A percentile compares a stretch with the other conserved stretches of the same genome.
phyloP scores from a whole-genome alignment of 2,329 filamentous ascomycete genomes.

The Knufia fluminis region DNA sequence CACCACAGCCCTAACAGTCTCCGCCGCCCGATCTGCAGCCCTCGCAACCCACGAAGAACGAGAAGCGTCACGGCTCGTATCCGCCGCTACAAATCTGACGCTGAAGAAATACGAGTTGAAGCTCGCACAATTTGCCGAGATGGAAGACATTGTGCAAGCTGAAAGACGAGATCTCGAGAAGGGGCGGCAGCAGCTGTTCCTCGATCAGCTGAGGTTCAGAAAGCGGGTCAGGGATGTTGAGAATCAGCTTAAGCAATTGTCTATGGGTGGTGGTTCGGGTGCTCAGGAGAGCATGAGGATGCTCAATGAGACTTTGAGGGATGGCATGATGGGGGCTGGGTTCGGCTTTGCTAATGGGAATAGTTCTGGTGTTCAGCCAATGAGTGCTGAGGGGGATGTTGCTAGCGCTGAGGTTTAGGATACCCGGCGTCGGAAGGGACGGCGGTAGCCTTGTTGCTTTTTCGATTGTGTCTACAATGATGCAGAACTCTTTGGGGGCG shows the following conservation, averaged over 20 bases:
- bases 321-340: slow-evolving; percentile 1
- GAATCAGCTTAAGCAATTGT: slow-evolving; percentile 49
- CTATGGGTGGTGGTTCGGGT: slow-evolving; percentile 27
- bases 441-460: too few relatives aligned
- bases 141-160: slow-evolving; percentile 83
- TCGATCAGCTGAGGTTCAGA: slow-evolving; percentile 85
- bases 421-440: background rate
- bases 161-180: slow-evolving; percentile 89
- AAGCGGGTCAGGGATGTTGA: slow-evolving; percentile 76
- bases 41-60: slow-evolving; percentile 94
- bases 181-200: slow-evolving; percentile 82
- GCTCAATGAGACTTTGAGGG: slow-evolving; percentile 17
- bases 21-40: slow-evolving; percentile 75
- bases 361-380: background rate
- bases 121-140: slow-evolving; percentile 89
- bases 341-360: slow-evolving; percentile 12
- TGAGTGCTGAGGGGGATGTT: slow-evolving; percentile 5
- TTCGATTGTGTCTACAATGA: too few relatives aligned
- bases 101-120: slow-evolving; percentile 94
- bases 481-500: too few relatives aligned
- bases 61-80: slow-evolving; percentile 88
- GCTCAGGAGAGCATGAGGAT: slow-evolving; percentile 30
- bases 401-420: slow-evolving; percentile 1
- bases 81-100: slow-evolving; percentile 85
- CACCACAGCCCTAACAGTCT: slow-evolving; percentile 73